Percentiles rank a stretch among this genome's conserved stretches.
Conservation (phyloP, 2,329 filamentous ascomycete genomes). For the Penicillium sp. region DNA sequence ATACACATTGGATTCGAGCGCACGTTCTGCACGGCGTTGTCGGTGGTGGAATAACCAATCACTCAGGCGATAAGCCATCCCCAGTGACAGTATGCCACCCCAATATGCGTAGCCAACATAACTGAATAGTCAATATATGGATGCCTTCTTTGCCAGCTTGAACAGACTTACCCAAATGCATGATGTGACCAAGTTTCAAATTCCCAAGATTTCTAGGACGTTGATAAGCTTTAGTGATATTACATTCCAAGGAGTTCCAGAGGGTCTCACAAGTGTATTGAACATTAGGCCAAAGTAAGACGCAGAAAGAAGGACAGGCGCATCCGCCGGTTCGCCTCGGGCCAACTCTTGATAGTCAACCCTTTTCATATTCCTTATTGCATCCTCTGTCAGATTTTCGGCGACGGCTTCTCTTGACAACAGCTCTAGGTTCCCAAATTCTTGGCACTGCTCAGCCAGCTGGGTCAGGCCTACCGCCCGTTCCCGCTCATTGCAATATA, state of each 20-base stretch:
- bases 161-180: constrained; percentile 37
- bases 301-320: constrained; percentile 34
- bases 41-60: constrained; percentile 21
- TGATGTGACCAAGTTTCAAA: constrained; percentile 38
- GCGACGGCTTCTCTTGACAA: constrained; percentile 31
- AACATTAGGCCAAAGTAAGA: constrained; percentile 32
- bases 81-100: constrained; percentile 37
- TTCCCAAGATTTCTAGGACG: constrained; percentile 32
- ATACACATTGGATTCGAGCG: not conserved
- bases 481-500: constrained; percentile 33
- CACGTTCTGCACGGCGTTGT: not conserved
- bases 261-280: constrained; percentile 35
- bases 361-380: constrained; percentile 33
- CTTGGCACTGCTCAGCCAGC: constrained; percentile 23
- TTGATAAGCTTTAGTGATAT: not conserved
- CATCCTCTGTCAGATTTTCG: constrained; percentile 35
- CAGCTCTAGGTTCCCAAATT: constrained; percentile 27
- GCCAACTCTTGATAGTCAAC: constrained; percentile 35
- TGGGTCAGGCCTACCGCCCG: constrained; percentile 25
- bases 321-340: constrained; percentile 17
- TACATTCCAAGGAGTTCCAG: not conserved
- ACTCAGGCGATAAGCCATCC: constrained; percentile 34
- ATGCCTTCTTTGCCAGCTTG: not conserved
- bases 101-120: constrained; percentile 43
- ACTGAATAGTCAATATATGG: constrained; percentile 2